Percentiles rank a stretch among this genome's conserved stretches.
Conservation (phyloP, 495 filamentous ascomycete genomes). For the Acidiella bohemica region DNA sequence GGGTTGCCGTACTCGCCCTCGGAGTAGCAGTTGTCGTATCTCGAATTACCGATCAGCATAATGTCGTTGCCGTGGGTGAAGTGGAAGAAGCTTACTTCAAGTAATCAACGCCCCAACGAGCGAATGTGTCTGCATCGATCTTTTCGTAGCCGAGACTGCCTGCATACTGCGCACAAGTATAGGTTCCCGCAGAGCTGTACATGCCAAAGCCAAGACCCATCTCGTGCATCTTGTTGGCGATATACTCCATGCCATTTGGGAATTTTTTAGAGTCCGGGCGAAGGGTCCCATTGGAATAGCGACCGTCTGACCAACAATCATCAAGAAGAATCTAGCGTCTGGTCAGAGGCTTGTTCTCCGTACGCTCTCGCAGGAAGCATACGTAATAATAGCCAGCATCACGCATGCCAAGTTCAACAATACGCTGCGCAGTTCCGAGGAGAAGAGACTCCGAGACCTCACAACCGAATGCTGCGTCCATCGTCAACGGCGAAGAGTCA, state of each 20-base stretch:
- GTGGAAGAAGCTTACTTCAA: slow-evolving; percentile 40
- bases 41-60: too few relatives aligned
- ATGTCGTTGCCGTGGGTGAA: too few relatives aligned
- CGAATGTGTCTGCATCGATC: slow-evolving; percentile 47
- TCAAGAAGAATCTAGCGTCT: slow-evolving; percentile 48
- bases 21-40: slow-evolving; percentile 58
- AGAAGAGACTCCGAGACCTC: slow-evolving; percentile 38
- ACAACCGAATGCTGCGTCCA: slow-evolving; percentile 41
- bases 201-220: slow-evolving; percentile 53
- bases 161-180: slow-evolving; percentile 33
- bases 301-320: slow-evolving; percentile 50
- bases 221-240: slow-evolving; percentile 44
- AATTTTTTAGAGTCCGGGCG: slow-evolving; percentile 43
- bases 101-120: slow-evolving; percentile 44
- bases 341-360: too few relatives aligned
- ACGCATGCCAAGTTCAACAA: slow-evolving; percentile 42
- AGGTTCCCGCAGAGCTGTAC: slow-evolving; percentile 39
- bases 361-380: too few relatives aligned
- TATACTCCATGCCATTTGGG: slow-evolving; percentile 39
- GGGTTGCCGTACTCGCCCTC: slow-evolving; percentile 38
- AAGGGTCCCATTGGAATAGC: slow-evolving; percentile 32
- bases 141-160: slow-evolving; percentile 48
- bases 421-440: slow-evolving; percentile 33
- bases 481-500: too few relatives aligned
- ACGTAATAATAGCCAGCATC: slow-evolving; percentile 55